Percentiles rank a stretch among this genome's conserved stretches.
Evolutionary conservation across 1,139 yeast genomes (phyloP).

Genomic region (Saccharomyces hybrid): DNA sequence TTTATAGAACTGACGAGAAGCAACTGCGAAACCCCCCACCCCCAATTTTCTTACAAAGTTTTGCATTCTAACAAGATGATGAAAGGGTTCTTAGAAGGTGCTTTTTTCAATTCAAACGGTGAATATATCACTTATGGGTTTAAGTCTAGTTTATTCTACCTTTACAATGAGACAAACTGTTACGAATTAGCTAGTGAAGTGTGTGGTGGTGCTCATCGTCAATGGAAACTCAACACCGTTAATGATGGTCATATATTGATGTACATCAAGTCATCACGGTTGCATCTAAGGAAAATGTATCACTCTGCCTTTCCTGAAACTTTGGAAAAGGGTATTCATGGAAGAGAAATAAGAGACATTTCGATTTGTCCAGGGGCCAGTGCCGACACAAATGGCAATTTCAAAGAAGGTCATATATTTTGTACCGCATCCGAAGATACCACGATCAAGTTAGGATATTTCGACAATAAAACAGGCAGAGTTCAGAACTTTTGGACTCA

Average conservation of each 20-base stretch:
- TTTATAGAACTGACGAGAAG: slow-evolving; percentile 14
- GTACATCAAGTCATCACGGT: slow-evolving; percentile 51
- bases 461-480: slow-evolving; percentile 37
- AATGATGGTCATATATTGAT: slow-evolving; percentile 32
- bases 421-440: slow-evolving; percentile 91
- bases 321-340: slow-evolving; percentile 66
- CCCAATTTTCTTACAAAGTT: slow-evolving; percentile 22
- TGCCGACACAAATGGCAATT: slow-evolving; percentile 25
- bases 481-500: slow-evolving; percentile 51
- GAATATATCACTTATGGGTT: slow-evolving; percentile 71
- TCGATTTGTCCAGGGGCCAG: slow-evolving; percentile 31
- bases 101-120: slow-evolving; percentile 37
- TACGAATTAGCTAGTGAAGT: slow-evolving; percentile 58
- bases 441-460: slow-evolving; percentile 49
- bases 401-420: slow-evolving; percentile 34
- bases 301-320: slow-evolving; percentile 26
- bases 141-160: slow-evolving; percentile 66
- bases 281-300: slow-evolving; percentile 33
- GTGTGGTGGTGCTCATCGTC: slow-evolving; percentile 93
- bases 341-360: slow-evolving; percentile 76
- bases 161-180: slow-evolving; percentile 78
- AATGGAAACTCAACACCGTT: slow-evolving; percentile 46
- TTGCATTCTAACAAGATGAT: slow-evolving; percentile 58
- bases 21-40: slow-evolving; percentile 2
- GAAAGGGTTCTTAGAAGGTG: slow-evolving; percentile 78